phyloP scores from a whole-genome alignment of 768 basidiomycete genomes.

The Mycena chlorophos region DNA sequence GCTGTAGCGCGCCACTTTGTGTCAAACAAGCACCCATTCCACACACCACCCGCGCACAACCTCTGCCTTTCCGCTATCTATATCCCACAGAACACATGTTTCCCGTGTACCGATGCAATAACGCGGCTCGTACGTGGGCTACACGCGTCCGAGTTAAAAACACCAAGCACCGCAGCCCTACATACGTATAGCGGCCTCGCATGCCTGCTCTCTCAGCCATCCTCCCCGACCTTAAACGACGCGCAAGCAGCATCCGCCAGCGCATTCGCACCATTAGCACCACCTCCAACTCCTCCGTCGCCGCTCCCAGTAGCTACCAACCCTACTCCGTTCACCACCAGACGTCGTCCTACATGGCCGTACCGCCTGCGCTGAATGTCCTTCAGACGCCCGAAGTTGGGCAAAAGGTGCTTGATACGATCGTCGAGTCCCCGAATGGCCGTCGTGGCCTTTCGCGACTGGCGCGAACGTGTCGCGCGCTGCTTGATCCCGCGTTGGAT shows the following conservation, averaged over 20 bases:
- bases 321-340: conserved; percentile 50
- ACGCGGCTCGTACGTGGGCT: conserved; percentile 15
- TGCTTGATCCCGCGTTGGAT: conserved; percentile 70
- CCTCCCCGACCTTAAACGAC: conserved; percentile 30
- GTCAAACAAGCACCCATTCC: background rate
- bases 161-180: no score
- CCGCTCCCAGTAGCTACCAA: conserved; percentile 31
- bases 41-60: conserved; percentile 6
- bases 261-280: conserved; percentile 31
- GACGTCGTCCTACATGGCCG: conserved; percentile 37
- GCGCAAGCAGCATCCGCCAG: conserved; percentile 34
- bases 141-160: conserved; percentile 21
- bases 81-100: conserved; percentile 12
- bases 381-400: conserved; percentile 33
- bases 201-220: conserved; percentile 23
- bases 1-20: conserved; percentile 47
- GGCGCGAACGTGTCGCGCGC: conserved; percentile 72
- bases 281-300: conserved; percentile 27
- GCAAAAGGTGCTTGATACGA: conserved; percentile 47
- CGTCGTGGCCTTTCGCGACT: conserved; percentile 68
- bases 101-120: conserved; percentile 1
- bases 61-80: conserved; percentile 11
- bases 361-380: conserved; percentile 50
- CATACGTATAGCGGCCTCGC: conserved; percentile 10
- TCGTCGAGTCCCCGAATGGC: conserved; percentile 61